phyloP scores from a whole-genome alignment of 1,284 basidiomycete genomes.

The Phellinidium pouzarii region DNA sequence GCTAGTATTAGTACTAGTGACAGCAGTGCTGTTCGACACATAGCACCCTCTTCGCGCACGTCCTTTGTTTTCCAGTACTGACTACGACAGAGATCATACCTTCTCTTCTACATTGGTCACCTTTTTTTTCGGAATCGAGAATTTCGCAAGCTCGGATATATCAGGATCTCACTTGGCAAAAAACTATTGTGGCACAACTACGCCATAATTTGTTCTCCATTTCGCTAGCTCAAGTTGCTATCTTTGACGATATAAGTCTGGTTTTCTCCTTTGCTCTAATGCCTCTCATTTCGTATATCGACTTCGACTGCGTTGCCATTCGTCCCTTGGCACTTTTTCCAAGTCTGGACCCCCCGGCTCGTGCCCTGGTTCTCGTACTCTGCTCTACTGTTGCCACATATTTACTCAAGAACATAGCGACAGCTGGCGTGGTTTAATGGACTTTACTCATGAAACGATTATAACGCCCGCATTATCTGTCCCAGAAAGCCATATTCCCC shows the following conservation, averaged over 20 bases:
- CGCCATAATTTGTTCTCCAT: background rate
- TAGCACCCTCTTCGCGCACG: too few relatives aligned
- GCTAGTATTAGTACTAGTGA: too few relatives aligned
- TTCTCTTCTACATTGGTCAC: too few relatives aligned
- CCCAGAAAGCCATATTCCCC: slow-evolving; percentile 11
- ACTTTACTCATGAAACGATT: background rate
- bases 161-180: too few relatives aligned
- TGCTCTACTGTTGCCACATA: too few relatives aligned
- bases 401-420: too few relatives aligned
- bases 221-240: background rate
- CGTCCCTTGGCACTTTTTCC: background rate
- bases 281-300: background rate
- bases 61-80: too few relatives aligned
- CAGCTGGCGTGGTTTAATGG: background rate
- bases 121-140: too few relatives aligned
- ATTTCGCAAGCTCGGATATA: too few relatives aligned
- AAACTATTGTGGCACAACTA: background rate
- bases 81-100: too few relatives aligned
- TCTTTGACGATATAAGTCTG: too few relatives aligned
- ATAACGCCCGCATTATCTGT: slow-evolving; percentile 7
- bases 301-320: background rate
- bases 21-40: too few relatives aligned
- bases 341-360: background rate
- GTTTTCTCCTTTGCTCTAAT: background rate
- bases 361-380: background rate